phyloP scores from a whole-genome alignment of 148 eudicot genomes.

The Rhododendron mucronatum region DNA sequence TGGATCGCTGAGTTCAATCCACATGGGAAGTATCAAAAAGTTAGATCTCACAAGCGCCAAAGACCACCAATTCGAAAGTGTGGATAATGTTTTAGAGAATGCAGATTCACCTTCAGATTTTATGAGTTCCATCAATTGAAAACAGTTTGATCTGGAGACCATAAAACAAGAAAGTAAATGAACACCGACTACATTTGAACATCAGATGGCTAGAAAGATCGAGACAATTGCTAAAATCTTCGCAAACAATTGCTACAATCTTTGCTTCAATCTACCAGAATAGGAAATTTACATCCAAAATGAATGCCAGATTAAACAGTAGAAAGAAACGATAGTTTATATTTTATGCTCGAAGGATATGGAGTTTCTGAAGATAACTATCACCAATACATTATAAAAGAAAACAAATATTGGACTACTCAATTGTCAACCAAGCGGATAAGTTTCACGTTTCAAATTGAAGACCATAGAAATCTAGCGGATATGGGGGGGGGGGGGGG shows the following conservation, averaged over 20 bases:
- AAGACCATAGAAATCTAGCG: background rate
- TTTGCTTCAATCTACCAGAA: background rate
- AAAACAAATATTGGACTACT: background rate
- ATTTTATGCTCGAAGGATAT: background rate
- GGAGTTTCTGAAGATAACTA: background rate
- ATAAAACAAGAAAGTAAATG: background rate
- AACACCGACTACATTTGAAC: background rate
- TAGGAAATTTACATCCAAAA: background rate
- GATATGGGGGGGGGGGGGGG: background rate
- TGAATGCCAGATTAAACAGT: background rate
- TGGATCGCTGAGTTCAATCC: background rate
- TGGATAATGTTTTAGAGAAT: background rate
- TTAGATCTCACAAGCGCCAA: too few relatives aligned
- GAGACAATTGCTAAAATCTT: background rate
- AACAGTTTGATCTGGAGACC: background rate
- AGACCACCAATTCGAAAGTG: too few relatives aligned
- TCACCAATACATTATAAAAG: background rate
- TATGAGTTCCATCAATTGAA: background rate
- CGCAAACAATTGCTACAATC: background rate
- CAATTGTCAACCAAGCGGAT: background rate
- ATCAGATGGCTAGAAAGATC: background rate
- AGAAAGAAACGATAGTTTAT: background rate
- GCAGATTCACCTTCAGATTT: background rate
- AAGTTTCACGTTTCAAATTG: background rate
- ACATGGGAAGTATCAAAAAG: background rate